phyloP scores from a whole-genome alignment of 2,329 filamentous ascomycete species.

The Samsoniella hepiali region DNA sequence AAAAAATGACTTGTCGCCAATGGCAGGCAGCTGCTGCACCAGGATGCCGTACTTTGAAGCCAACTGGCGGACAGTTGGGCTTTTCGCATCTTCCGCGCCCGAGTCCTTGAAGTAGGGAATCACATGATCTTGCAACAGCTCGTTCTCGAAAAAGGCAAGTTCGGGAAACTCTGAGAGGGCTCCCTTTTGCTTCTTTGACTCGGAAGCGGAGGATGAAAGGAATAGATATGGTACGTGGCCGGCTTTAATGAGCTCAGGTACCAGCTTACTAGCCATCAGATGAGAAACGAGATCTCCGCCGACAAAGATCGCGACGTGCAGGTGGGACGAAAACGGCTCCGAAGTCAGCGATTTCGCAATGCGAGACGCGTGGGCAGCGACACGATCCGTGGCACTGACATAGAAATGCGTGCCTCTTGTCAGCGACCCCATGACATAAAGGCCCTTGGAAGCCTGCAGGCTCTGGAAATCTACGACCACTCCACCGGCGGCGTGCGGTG shows the following conservation, averaged over 20 bases:
- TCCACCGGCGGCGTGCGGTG: slow-evolving; percentile 10
- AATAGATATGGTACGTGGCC: slow-evolving; percentile 17
- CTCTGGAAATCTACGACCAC: slow-evolving; percentile 15
- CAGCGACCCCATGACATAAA: slow-evolving; percentile 16
- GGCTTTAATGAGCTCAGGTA: slow-evolving; percentile 4
- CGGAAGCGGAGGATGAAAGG: neutral
- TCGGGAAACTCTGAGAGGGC: neutral
- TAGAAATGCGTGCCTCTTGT: slow-evolving; percentile 17
- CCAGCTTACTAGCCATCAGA: slow-evolving; percentile 14
- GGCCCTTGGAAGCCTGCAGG: neutral
- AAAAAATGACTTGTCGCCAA: neutral
- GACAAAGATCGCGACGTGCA: slow-evolving; percentile 13
- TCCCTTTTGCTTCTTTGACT: slow-evolving; percentile 5
- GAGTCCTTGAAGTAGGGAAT: slow-evolving; percentile 14
- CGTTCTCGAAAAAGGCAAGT: slow-evolving; percentile 13
- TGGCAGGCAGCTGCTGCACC: slow-evolving; percentile 1
- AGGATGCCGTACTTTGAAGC: slow-evolving; percentile 15
- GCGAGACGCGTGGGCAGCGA: slow-evolving; percentile 15
- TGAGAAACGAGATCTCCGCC: slow-evolving; percentile 10
- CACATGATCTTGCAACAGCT: slow-evolving; percentile 11
- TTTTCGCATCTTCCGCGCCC: slow-evolving; percentile 2
- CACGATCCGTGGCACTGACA: slow-evolving; percentile 16
- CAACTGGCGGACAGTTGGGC: slow-evolving; percentile 7
- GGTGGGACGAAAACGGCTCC: neutral
- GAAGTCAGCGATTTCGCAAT: slow-evolving; percentile 12